Evolutionary conservation across 768 basidiomycete genomes (phyloP), one percentile per base, ranked within the genome.

Genomic region (Mycena maculata): DNA sequence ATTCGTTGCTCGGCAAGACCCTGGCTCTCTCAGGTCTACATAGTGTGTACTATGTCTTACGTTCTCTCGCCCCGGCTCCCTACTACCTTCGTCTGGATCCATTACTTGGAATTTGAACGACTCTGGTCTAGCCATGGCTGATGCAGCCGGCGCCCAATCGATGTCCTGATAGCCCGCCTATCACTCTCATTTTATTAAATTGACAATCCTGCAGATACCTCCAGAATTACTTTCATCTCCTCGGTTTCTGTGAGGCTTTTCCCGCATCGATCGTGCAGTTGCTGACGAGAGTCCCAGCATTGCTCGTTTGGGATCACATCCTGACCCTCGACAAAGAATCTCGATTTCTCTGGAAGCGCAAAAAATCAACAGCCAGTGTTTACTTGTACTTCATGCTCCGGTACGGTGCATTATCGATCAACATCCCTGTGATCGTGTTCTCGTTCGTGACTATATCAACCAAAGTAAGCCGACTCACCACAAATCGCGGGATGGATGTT

Each of bases 301-400:
- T 58, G 53, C 64, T 65, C 42, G 16, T 53, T n/a, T 65, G 50
- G 42, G 64, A 65, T 22, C 50, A 65, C 20, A 49, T 60, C 5
- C 13, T 65, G 8, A 59, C 50, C 11, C 28, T 65, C 2, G 64
- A 30, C 30, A 20, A 16, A 1, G 65, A 66, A 56, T 18, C 3
- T 18, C 30, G 41, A 27, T 67, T 74, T 42, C 57, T 81, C 18
- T 81, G 80, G 80, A 67, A 65, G 47, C 73, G 67, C 28, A 73
- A 70, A 9, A 71, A 73, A 39, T 49, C 70, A 2, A 54, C 74
- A 3, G 54, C 74, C 2, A 72, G 74, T 11, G 20, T 58, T 3
- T 57, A 74, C 11, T 55, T 76, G 39, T 81, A 80, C 66, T 74
- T 75, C 27, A 31, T 75, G 12, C 77, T 80, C 60, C 77, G 80